A percentile compares a stretch with the other conserved stretches of the same genome.
Evolutionary conservation across 352 stramenopile species (phyloP).

Genomic region (Globisporangium viniferum): DNA sequence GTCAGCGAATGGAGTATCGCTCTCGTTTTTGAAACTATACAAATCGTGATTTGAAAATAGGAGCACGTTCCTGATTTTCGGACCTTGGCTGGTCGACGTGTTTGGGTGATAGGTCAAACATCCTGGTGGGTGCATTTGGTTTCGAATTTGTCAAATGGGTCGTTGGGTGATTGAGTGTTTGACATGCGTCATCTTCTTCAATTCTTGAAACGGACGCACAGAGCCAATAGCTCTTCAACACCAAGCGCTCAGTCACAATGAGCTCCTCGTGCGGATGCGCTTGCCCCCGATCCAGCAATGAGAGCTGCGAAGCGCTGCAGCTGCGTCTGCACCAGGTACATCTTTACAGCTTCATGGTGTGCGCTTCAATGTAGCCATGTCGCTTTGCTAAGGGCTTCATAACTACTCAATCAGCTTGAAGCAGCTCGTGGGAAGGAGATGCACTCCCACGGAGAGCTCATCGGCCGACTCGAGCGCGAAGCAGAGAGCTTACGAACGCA

Average conservation of each 20-base stretch:
- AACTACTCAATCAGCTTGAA: constrained; percentile 22
- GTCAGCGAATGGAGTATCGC: neutral
- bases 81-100: neutral
- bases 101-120: neutral
- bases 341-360: neutral
- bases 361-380: neutral
- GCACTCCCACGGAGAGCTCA: constrained; percentile 35
- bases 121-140: neutral
- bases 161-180: neutral
- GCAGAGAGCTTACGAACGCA: constrained; percentile 18
- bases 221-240: neutral
- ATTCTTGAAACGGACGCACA: neutral
- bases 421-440: constrained; percentile 45
- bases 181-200: neutral
- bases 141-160: neutral
- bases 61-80: neutral
- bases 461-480: constrained; percentile 34
- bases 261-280: neutral
- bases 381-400: neutral
- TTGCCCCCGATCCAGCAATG: neutral
- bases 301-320: constrained; percentile 28
- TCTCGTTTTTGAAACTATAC: neutral
- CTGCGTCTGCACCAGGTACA: constrained; percentile 38
- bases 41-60: neutral
- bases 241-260: neutral